These are phyloP conservation scores for Agaricus subrufescens DNA, from an alignment of 768 basidiomycete species.

Conservation along the genomic window DNA sequence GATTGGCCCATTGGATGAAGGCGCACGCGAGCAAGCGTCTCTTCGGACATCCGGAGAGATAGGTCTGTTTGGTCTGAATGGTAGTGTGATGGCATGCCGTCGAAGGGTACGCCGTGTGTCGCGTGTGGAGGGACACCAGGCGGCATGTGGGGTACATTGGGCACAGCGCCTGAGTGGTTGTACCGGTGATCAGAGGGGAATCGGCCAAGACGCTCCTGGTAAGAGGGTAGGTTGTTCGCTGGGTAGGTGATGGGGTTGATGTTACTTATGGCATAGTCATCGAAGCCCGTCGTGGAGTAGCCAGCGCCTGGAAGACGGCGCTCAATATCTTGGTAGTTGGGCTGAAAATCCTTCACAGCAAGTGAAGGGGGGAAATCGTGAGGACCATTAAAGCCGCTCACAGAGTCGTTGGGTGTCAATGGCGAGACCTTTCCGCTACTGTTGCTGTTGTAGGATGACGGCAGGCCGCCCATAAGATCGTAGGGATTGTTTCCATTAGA, in stretches of 20 bases:
- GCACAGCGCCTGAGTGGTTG: conserved; percentile 35
- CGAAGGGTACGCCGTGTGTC: conserved; percentile 55
- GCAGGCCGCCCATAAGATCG: conserved; percentile 59
- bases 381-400: conserved; percentile 51
- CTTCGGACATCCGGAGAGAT: conserved; percentile 59
- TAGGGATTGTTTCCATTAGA: conserved; percentile 48
- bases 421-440: conserved; percentile 75
- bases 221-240: conserved; percentile 49
- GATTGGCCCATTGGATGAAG: conserved; percentile 59
- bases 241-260: conserved; percentile 45
- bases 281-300: conserved; percentile 18
- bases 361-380: conserved; percentile 44
- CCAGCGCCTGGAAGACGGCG: conserved; percentile 26
- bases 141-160: conserved; percentile 45
- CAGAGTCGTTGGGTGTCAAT: conserved; percentile 63
- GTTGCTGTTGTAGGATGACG: conserved; percentile 44
- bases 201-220: conserved; percentile 52
- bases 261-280: conserved; percentile 53
- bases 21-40: conserved; percentile 61
- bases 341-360: conserved; percentile 53
- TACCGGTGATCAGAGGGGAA: conserved; percentile 53
- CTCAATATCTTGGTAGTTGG: conserved; percentile 59
- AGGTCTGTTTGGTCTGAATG: conserved; percentile 48
- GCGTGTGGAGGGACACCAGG: conserved; percentile 65
- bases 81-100: conserved; percentile 60